Evolutionary conservation across 306 rosid species (phyloP).

Genomic region (Acacia melanoxylon): DNA sequence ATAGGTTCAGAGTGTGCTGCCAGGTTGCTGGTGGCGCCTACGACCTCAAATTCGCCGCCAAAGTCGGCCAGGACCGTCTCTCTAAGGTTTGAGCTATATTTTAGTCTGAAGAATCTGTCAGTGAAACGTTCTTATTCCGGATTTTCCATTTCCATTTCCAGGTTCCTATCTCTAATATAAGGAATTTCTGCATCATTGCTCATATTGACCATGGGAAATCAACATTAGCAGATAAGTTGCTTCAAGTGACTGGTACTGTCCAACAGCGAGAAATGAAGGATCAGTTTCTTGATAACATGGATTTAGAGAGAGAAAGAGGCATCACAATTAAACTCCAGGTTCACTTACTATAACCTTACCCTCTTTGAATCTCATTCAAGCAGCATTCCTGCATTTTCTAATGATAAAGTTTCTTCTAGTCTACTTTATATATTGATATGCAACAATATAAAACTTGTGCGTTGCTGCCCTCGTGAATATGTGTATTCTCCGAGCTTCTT

Average conservation of each 20-base stretch:
- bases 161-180: slow-evolving; percentile 79
- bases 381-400: not conserved
- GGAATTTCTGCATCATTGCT: slow-evolving; percentile 80
- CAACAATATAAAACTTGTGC: not conserved
- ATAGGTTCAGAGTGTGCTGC: slow-evolving; percentile 40
- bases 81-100: slow-evolving; percentile 44
- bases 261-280: slow-evolving; percentile 93
- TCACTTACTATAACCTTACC: not conserved
- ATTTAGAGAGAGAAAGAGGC: slow-evolving; percentile 92
- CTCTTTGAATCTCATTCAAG: not conserved
- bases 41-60: slow-evolving; percentile 44
- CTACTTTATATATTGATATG: not conserved
- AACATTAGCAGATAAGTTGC: slow-evolving; percentile 85
- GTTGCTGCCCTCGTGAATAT: not conserved
- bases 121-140: not conserved
- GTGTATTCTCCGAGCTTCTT: not conserved
- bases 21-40: slow-evolving; percentile 44
- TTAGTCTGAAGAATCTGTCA: not conserved
- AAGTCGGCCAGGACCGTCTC: slow-evolving; percentile 77
- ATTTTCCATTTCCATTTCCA: slow-evolving; percentile 41
- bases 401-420: not conserved
- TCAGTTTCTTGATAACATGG: slow-evolving; percentile 99
- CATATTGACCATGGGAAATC: slow-evolving; percentile 96
- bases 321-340: slow-evolving; percentile 93
- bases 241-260: slow-evolving; percentile 85